These are phyloP conservation scores for Diutina neorugosa DNA, from an alignment of 1,139 yeast species.

Conservation along the genomic window DNA sequence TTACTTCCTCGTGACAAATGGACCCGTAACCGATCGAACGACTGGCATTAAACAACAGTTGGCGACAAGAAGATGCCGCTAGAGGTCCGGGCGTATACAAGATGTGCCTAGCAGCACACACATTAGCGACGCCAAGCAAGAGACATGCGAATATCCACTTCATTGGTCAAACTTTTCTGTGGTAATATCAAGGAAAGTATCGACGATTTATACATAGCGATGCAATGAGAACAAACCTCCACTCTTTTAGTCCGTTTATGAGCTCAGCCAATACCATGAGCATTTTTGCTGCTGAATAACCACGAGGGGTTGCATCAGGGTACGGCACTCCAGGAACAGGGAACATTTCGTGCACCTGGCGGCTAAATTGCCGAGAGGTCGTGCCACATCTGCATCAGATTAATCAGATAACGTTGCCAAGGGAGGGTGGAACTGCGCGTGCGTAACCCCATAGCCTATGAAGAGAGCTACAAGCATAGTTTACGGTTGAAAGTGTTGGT, in stretches of 20 bases:
- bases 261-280: neutral
- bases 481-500: too few relatives aligned
- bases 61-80: neutral
- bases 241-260: too few relatives aligned
- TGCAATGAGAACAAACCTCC: neutral
- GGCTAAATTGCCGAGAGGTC: neutral
- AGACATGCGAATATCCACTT: neutral
- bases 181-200: neutral
- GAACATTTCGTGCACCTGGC: neutral
- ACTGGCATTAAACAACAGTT: neutral
- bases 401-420: neutral
- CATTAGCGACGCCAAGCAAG: neutral
- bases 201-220: neutral
- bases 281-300: neutral
- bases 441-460: neutral
- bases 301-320: neutral
- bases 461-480: too few relatives aligned
- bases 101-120: neutral
- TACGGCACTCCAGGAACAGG: neutral
- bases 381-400: neutral
- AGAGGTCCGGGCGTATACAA: neutral
- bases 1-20: neutral
- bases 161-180: neutral
- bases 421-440: neutral
- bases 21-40: neutral